These are phyloP conservation scores for Didymella exigua DNA, from an alignment of 2,329 filamentous ascomycete genomes.

Conservation along the genomic window DNA sequence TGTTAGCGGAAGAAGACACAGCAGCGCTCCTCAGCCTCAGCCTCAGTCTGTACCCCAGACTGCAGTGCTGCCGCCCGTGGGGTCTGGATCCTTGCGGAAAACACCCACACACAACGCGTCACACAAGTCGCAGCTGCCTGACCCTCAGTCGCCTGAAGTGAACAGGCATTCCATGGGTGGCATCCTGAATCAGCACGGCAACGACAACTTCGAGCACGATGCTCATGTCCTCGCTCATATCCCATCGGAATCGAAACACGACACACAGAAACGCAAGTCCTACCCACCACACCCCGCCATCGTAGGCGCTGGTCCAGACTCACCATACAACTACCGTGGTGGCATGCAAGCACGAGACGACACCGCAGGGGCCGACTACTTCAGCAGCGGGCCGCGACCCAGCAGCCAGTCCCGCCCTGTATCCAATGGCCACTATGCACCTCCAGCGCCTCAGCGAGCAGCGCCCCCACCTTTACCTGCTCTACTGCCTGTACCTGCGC, in stretches of 20 bases:
- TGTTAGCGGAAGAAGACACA: conserved; percentile 30
- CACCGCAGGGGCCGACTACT: conserved; percentile 37
- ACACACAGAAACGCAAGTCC: conserved; percentile 33
- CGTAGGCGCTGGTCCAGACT: conserved; percentile 43
- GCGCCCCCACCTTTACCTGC: background rate
- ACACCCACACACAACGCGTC: conserved; percentile 41
- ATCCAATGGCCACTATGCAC: conserved; percentile 1
- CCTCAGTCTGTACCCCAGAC: conserved; percentile 23
- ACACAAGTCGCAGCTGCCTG: conserved; percentile 43
- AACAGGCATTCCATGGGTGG: conserved; percentile 41
- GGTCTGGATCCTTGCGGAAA: conserved; percentile 31
- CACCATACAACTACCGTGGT: conserved; percentile 37
- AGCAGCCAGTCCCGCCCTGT: conserved; percentile 1
- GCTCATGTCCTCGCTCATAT: conserved; percentile 39
- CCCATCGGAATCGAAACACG: conserved; percentile 17
- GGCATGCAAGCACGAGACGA: conserved; percentile 40
- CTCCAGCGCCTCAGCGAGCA: conserved; percentile 1
- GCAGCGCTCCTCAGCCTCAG: conserved; percentile 35
- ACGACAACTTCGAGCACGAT: conserved; percentile 36
- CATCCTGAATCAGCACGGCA: conserved; percentile 40
- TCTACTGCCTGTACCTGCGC: conserved; percentile 2
- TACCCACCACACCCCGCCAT: conserved; percentile 47
- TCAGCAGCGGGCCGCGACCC: conserved; percentile 26
- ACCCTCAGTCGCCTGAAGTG: conserved; percentile 24
- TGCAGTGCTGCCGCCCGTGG: conserved; percentile 24